These are phyloP conservation scores for Vickermania spadyakhi DNA, from an alignment of 208 protist genomes.

Conservation along the genomic window DNA sequence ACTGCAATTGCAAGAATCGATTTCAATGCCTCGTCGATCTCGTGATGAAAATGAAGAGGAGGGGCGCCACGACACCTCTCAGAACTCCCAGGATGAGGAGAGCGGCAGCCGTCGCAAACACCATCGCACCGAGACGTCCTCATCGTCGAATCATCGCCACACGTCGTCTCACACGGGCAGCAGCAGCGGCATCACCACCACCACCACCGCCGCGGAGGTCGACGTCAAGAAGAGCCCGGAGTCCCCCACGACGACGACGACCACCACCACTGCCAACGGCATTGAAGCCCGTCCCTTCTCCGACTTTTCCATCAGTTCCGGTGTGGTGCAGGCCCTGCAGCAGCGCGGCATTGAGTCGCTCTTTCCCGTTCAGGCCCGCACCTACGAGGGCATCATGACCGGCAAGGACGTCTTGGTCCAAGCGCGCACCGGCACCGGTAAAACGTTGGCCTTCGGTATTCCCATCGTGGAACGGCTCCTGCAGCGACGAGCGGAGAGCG, in stretches of 20 bases:
- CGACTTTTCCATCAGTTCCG: slow-evolving; percentile 69
- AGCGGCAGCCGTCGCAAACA: slow-evolving; percentile 17
- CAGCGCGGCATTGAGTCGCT: slow-evolving; percentile 74
- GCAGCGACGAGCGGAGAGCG: slow-evolving; percentile 9
- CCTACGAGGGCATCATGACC: slow-evolving; percentile 89
- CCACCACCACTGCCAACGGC: slow-evolving; percentile 62
- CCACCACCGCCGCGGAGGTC: slow-evolving; percentile 8
- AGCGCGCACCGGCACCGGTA: slow-evolving; percentile 91
- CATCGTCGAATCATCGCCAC: too few relatives aligned
- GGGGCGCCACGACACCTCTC: slow-evolving; percentile 12
- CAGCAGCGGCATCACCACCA: slow-evolving; percentile 12
- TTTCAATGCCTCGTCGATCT: slow-evolving; percentile 29
- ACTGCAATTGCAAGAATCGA: neutral
- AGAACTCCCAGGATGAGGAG: slow-evolving; percentile 25
- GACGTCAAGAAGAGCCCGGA: slow-evolving; percentile 9
- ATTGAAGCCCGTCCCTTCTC: slow-evolving; percentile 56
- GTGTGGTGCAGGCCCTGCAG: slow-evolving; percentile 66
- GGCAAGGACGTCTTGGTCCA: slow-evolving; percentile 86
- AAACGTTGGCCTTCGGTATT: slow-evolving; percentile 92
- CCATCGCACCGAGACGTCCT: slow-evolving; percentile 2
- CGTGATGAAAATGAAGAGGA: slow-evolving; percentile 15
- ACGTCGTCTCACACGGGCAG: neutral
- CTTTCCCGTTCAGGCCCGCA: slow-evolving; percentile 90
- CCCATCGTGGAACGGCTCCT: slow-evolving; percentile 82
- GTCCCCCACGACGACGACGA: slow-evolving; percentile 12